Evolutionary conservation across 2,329 filamentous ascomycete genomes (phyloP), one percentile per base, ranked within the genome.

Genomic region (Botrytis deweyae): DNA sequence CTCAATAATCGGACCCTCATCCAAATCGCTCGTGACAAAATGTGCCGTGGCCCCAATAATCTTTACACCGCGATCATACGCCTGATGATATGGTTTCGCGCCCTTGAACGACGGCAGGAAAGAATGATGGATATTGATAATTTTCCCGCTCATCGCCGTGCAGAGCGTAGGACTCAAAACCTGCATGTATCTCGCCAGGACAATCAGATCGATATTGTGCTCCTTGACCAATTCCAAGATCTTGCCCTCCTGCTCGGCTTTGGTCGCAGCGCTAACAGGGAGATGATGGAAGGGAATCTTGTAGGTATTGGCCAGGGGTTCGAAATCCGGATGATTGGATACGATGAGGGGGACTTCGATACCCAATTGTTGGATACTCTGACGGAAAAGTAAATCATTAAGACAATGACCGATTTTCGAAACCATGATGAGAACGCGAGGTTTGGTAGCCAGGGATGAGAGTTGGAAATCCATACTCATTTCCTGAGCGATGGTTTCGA

Each of bases 51-150:
- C 93, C 74, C 93, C 93, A 73, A 95, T 94, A 78, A 96, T 95
- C 88, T 96, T 96, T 77, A 96, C 93, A 75, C 93, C 93, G 42
- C 93, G 89, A 76, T 95, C 93, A 81, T 92, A 95, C 12, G 93
- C 93, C 86, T 96, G 93, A 83, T 95, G 93, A 83, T 96, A 96
- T 4, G 93, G 93, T 84, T 93, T 94, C 44, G 93, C 93, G 75
- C 93, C 93, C 87, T 96, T 96, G 88, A 96, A 96, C 16, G 88
- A 91, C 0, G 93, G 93, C 86, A 96, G 82, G 88, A 96, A 96
- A 78, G 89, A 92, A 85, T 96, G 93, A 84, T 96, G 93, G 83
- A 96, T 95, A 85, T 96, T 96, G 91, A 96, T 95, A 84, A 96
- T 96, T 81, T 90, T 90, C 74, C 93, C 93, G 69, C 90, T 92